phyloP scores from a whole-genome alignment of 306 rosid species.

The Vigna angularis region DNA sequence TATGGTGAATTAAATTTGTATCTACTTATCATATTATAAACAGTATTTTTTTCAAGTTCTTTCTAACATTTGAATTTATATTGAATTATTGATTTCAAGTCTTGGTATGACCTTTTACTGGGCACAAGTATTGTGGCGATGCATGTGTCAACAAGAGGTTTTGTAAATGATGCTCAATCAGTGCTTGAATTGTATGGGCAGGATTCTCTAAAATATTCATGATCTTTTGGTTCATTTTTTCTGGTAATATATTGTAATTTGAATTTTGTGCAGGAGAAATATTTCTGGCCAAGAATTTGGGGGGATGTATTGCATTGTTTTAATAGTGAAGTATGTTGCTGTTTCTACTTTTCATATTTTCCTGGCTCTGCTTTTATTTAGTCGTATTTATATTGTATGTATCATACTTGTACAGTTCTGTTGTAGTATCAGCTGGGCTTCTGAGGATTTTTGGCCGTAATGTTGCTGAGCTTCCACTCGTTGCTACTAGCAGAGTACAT shows the following conservation, averaged over 20 bases:
- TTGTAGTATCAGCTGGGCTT: constrained; percentile 96
- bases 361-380: constrained; percentile 25
- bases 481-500: constrained; percentile 93
- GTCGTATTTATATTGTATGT: constrained; percentile 28
- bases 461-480: constrained; percentile 98
- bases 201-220: constrained; percentile 6
- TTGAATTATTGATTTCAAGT: background rate
- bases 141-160: constrained; percentile 31
- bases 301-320: constrained; percentile 98
- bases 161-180: constrained; percentile 22
- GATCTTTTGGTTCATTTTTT: constrained; percentile 16
- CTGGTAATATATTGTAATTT: constrained; percentile 32
- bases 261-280: constrained; percentile 81
- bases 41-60: background rate
- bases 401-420: constrained; percentile 65
- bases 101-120: constrained; percentile 3
- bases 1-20: constrained; percentile 13
- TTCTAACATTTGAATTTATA: background rate
- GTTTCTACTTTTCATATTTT: constrained; percentile 24
- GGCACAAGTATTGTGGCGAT: background rate
- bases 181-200: constrained; percentile 29
- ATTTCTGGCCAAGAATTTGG: constrained; percentile 99
- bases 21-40: constrained; percentile 7
- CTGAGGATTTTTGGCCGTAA: constrained; percentile 89
- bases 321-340: constrained; percentile 79